phyloP scores from a whole-genome alignment of 2,329 filamentous ascomycete species.

The Sporothrix inflata region DNA sequence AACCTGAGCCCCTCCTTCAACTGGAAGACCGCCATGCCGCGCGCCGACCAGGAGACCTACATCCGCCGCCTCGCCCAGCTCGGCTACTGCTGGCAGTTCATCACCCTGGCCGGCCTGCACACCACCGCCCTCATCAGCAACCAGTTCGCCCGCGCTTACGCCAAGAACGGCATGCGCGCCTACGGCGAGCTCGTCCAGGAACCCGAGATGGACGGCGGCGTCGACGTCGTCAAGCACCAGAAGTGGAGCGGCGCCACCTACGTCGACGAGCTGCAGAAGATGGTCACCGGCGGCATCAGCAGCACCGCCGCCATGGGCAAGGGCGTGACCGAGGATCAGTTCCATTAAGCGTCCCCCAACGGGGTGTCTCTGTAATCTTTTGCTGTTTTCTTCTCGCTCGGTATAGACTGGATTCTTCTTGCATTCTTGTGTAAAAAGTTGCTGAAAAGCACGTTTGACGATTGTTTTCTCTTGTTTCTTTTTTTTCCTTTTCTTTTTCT shows the following conservation, averaged over 20 bases:
- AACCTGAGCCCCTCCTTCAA: slow-evolving; percentile 99
- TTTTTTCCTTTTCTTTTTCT: neutral
- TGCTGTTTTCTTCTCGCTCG: neutral
- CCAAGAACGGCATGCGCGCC: slow-evolving; percentile 84
- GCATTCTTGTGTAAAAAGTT: slow-evolving; percentile 20
- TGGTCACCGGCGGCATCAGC: slow-evolving; percentile 91
- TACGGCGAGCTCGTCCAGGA: slow-evolving; percentile 98
- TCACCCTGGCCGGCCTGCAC: slow-evolving; percentile 96
- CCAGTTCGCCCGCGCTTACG: slow-evolving; percentile 82
- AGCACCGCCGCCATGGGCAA: slow-evolving; percentile 95
- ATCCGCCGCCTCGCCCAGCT: slow-evolving; percentile 83
- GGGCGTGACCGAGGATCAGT: slow-evolving; percentile 98
- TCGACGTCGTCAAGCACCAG: slow-evolving; percentile 98
- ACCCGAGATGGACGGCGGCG: slow-evolving; percentile 86
- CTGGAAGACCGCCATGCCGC: slow-evolving; percentile 97
- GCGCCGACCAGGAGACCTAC: slow-evolving; percentile 93
- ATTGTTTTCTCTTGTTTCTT: neutral
- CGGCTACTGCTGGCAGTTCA: slow-evolving; percentile 99
- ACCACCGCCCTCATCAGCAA: slow-evolving; percentile 91
- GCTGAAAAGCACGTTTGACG: slow-evolving; percentile 23
- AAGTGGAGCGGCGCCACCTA: slow-evolving; percentile 98
- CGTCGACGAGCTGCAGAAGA: slow-evolving; percentile 92
- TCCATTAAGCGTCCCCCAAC: slow-evolving; percentile 55
- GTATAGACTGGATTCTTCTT: slow-evolving; percentile 9
- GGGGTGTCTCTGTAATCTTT: neutral